Percentiles rank a stretch among this genome's conserved stretches.
Conservation (phyloP, 106 monocot genomes). For the Vanilla planifolia region DNA sequence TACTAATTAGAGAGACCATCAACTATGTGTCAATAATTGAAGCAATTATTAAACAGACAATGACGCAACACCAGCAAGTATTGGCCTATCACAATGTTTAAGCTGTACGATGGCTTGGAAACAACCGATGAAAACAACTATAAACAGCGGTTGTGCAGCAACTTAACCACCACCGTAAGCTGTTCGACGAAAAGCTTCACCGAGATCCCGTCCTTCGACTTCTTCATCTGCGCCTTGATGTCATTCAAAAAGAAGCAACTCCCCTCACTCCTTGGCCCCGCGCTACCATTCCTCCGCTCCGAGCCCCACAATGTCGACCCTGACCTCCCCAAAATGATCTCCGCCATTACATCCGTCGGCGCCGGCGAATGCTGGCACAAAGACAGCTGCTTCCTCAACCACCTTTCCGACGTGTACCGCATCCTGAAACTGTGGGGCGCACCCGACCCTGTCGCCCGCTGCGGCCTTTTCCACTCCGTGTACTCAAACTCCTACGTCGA, state of each 20-base stretch:
- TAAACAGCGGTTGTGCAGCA: too few relatives aligned
- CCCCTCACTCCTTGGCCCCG: constrained; percentile 18
- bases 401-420: constrained; percentile 65
- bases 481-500: constrained; percentile 95
- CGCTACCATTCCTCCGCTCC: constrained; percentile 68
- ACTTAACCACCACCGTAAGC: background rate
- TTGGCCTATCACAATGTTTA: too few relatives aligned
- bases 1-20: too few relatives aligned
- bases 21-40: too few relatives aligned
- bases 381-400: constrained; percentile 59
- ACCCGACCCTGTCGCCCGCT: constrained; percentile 50
- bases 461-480: constrained; percentile 87
- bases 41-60: too few relatives aligned
- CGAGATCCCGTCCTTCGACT: background rate
- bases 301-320: constrained; percentile 46
- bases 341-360: constrained; percentile 43
- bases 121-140: too few relatives aligned
- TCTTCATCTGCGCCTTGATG: too few relatives aligned
- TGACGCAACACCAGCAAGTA: too few relatives aligned
- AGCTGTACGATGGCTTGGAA: too few relatives aligned
- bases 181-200: constrained; percentile 2
- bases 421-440: constrained; percentile 65
- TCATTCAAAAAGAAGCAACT: constrained; percentile 21
- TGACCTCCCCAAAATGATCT: constrained; percentile 32
- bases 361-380: constrained; percentile 94